These are phyloP conservation scores for Kalmusia sp. DNA, from an alignment of 2,329 filamentous ascomycete species.

Conservation along the genomic window DNA sequence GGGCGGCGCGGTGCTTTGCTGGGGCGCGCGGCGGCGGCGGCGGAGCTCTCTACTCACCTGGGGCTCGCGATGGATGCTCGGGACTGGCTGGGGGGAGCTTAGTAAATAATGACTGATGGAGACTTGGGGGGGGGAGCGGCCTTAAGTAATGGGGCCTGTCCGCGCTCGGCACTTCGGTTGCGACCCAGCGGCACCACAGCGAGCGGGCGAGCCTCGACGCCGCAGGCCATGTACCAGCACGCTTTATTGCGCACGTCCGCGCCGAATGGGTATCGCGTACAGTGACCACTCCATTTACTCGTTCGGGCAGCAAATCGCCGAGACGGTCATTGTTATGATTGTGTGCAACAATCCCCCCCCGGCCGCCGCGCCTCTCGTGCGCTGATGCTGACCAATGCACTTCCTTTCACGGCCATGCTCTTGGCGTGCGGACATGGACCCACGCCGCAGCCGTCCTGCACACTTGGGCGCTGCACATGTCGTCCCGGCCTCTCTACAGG, in stretches of 20 bases:
- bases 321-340: neutral
- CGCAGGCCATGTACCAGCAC: neutral
- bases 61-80: conserved; percentile 11
- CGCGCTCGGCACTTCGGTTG: neutral
- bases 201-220: neutral
- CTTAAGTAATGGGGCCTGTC: neutral
- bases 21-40: conserved; percentile 6
- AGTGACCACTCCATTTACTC: neutral
- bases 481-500: too few relatives aligned
- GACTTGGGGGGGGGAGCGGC: conserved; percentile 6
- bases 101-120: conserved; percentile 26
- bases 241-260: neutral
- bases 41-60: conserved; percentile 23
- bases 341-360: conserved; percentile 24
- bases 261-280: neutral
- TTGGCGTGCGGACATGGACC: conserved; percentile 11
- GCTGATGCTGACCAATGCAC: conserved; percentile 17
- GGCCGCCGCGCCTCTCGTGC: conserved; percentile 14
- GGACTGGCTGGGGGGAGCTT: conserved; percentile 17
- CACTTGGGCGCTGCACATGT: too few relatives aligned
- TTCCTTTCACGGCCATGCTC: conserved; percentile 5
- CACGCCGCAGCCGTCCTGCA: too few relatives aligned
- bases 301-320: neutral
- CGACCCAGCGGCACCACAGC: neutral
- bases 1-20: too few relatives aligned